These are phyloP conservation scores for Aspergillus puulaauensis DNA, from an alignment of 2,329 filamentous ascomycete genomes.

Conservation along the genomic window DNA sequence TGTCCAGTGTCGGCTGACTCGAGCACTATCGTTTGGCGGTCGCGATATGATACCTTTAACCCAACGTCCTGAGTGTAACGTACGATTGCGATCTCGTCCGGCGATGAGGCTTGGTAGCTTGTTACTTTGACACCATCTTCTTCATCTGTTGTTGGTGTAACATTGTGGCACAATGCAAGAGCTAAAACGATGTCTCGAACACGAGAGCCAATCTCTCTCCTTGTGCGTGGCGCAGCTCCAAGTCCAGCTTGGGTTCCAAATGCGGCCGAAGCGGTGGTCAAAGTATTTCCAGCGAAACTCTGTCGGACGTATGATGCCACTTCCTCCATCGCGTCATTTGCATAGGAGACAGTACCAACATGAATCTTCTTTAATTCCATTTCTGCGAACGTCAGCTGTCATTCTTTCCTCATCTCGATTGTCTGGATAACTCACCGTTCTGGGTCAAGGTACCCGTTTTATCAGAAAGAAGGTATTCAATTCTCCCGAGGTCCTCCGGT, in stretches of 20 bases:
- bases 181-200: constrained; percentile 92
- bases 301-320: constrained; percentile 83
- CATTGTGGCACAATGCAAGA: constrained; percentile 92
- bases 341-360: constrained; percentile 95
- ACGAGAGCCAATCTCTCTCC: constrained; percentile 88
- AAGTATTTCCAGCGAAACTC: constrained; percentile 62
- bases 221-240: constrained; percentile 71
- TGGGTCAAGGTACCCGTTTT: constrained; percentile 98
- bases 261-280: constrained; percentile 75
- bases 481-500: constrained; percentile 89
- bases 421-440: constrained; percentile 57
- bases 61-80: constrained; percentile 93
- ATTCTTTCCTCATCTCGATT: not conserved
- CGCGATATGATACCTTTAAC: constrained; percentile 77
- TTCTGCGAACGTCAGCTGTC: constrained; percentile 51
- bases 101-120: constrained; percentile 93
- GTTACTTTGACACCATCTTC: constrained; percentile 74
- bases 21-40: constrained; percentile 81
- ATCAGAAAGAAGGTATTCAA: constrained; percentile 94
- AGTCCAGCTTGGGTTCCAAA: constrained; percentile 60
- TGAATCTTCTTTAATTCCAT: constrained; percentile 99
- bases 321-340: constrained; percentile 98
- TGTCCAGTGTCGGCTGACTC: constrained; percentile 73
- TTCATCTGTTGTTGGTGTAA: constrained; percentile 86
- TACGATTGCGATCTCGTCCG: constrained; percentile 97